These are phyloP conservation scores for Extremus antarcticus DNA, from an alignment of 495 filamentous ascomycete species.

Conservation along the genomic window DNA sequence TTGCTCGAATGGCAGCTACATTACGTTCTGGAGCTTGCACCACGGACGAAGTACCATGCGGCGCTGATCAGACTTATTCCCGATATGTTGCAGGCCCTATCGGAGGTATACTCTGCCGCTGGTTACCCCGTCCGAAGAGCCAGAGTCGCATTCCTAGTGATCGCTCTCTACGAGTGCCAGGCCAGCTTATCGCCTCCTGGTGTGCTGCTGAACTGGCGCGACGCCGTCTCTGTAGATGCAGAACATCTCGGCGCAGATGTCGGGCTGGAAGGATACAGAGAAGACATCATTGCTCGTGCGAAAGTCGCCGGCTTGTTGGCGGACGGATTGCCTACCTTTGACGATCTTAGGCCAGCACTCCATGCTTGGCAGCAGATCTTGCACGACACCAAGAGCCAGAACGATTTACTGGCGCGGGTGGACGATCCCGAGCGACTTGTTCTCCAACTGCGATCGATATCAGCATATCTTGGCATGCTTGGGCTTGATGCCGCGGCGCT, in stretches of 20 bases:
- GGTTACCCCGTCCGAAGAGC: constrained; percentile 25
- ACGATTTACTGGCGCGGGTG: too few relatives aligned
- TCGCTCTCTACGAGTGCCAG: constrained; percentile 15
- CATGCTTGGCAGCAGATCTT: constrained; percentile 43
- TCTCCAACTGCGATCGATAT: constrained; percentile 59
- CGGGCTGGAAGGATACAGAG: constrained; percentile 40
- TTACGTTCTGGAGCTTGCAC: background rate
- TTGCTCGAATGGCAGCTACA: constrained; percentile 49
- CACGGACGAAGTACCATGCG: constrained; percentile 3
- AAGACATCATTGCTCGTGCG: constrained; percentile 49
- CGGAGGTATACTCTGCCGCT: constrained; percentile 19
- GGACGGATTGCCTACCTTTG: constrained; percentile 31
- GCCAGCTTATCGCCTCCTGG: background rate
- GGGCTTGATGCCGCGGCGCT: constrained; percentile 41
- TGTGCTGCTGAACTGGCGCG: background rate
- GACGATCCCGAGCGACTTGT: too few relatives aligned
- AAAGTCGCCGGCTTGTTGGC: constrained; percentile 42
- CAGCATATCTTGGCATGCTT: constrained; percentile 68
- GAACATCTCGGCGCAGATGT: constrained; percentile 40
- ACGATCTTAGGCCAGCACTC: constrained; percentile 40
- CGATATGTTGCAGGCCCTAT: constrained; percentile 7
- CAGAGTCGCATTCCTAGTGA: constrained; percentile 16
- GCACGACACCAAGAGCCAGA: constrained; percentile 36
- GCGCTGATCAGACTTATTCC: background rate
- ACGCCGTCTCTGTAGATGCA: background rate